Percentiles rank a stretch among this genome's conserved stretches.
Evolutionary conservation across 2,329 filamentous ascomycete species (phyloP).

Genomic region (Stachybotrys elegans): DNA sequence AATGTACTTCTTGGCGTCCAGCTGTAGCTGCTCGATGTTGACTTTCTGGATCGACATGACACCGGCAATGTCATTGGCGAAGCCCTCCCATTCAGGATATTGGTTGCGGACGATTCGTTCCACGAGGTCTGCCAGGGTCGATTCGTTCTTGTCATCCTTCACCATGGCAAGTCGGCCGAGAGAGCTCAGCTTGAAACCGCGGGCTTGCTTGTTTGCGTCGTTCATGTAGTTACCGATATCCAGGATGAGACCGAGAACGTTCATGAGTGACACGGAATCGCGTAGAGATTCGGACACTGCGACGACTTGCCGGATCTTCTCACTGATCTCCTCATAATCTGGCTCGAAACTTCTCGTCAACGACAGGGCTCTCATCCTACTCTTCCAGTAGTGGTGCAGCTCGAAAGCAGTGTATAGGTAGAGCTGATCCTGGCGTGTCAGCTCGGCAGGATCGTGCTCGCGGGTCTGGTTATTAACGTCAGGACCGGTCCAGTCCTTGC

Average conservation of each 20-base stretch:
- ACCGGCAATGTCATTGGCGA: constrained; percentile 75
- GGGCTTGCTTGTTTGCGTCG: constrained; percentile 96
- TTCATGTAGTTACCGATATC: constrained; percentile 99
- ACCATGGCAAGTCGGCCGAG: constrained; percentile 92
- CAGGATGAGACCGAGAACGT: constrained; percentile 89
- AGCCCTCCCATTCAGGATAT: constrained; percentile 92
- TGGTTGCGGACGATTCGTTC: constrained; percentile 95
- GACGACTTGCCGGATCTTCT: constrained; percentile 82
- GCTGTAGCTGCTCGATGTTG: constrained; percentile 86
- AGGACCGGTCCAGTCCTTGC: constrained; percentile 91
- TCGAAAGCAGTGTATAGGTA: constrained; percentile 92
- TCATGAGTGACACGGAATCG: constrained; percentile 91
- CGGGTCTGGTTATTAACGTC: constrained; percentile 72
- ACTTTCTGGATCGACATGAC: constrained; percentile 81
- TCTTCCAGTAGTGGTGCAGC: constrained; percentile 97
- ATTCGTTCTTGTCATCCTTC: constrained; percentile 98
- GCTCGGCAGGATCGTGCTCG: constrained; percentile 80
- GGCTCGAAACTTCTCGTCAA: constrained; percentile 77
- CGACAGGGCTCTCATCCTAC: constrained; percentile 84
- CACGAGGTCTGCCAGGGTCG: constrained; percentile 89
- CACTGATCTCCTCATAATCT: constrained; percentile 88
- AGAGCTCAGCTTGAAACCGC: constrained; percentile 95
- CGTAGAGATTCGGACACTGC: constrained; percentile 82
- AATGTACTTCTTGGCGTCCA: constrained; percentile 87
- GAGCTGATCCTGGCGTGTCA: constrained; percentile 93